Percentiles rank a stretch among this genome's conserved stretches.
Evolutionary conservation across 352 stramenopile genomes (phyloP).

Genomic region (Globisporangium uncinulatum): DNA sequence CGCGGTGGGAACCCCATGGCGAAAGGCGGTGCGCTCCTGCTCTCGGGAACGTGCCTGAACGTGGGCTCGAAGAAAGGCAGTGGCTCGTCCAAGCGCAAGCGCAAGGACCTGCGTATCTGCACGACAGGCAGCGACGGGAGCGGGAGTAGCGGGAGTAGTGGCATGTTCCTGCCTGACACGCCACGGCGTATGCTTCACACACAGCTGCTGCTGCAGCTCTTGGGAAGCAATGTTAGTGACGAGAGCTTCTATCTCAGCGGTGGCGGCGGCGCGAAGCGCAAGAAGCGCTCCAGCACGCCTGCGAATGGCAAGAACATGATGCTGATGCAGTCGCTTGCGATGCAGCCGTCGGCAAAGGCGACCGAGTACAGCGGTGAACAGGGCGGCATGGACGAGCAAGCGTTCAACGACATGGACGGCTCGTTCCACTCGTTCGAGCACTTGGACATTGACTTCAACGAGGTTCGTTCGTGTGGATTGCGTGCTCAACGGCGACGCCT

Average conservation of each 20-base stretch:
- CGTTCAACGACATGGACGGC: slow-evolving; percentile 53
- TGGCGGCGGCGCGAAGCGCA: slow-evolving; percentile 42
- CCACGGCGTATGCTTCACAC: slow-evolving; percentile 71
- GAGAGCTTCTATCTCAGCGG: slow-evolving; percentile 6
- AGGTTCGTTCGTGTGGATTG: slow-evolving; percentile 23
- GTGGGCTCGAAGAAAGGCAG: slow-evolving; percentile 35
- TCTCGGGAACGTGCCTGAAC: not conserved
- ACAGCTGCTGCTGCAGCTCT: slow-evolving; percentile 70
- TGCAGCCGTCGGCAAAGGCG: slow-evolving; percentile 27
- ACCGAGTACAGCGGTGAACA: slow-evolving; percentile 14
- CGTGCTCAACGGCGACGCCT: not conserved
- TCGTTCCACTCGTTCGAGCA: slow-evolving; percentile 77
- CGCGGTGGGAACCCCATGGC: not conserved
- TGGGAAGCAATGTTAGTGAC: slow-evolving; percentile 26
- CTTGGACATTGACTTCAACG: slow-evolving; percentile 85
- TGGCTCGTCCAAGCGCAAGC: slow-evolving; percentile 65
- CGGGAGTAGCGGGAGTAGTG: slow-evolving; percentile 15
- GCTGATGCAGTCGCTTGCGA: slow-evolving; percentile 21
- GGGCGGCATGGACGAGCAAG: slow-evolving; percentile 14
- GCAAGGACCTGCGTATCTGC: slow-evolving; percentile 80
- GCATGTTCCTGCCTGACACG: slow-evolving; percentile 77
- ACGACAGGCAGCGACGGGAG: slow-evolving; percentile 32
- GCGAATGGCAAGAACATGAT: slow-evolving; percentile 11
- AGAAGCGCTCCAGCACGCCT: slow-evolving; percentile 35
- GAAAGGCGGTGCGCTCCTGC: slow-evolving; percentile 4